phyloP scores from a whole-genome alignment of 1,284 basidiomycete genomes.

The Cutaneotrichosporon dermatis region DNA sequence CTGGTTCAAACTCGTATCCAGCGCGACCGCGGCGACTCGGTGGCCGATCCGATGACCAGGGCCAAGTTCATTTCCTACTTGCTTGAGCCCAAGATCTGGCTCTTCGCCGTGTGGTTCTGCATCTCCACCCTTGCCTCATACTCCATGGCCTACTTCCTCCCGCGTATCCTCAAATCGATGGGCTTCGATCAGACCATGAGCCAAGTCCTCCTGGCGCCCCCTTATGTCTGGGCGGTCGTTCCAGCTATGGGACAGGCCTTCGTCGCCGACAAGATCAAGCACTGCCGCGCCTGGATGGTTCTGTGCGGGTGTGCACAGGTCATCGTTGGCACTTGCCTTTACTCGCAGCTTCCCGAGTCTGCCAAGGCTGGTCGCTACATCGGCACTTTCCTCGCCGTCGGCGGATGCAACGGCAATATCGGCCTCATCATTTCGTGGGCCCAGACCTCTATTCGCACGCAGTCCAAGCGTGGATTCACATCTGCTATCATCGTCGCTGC shows the following conservation, averaged over 20 bases:
- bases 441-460: constrained; percentile 48
- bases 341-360: constrained; percentile 6
- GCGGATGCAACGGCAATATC: constrained; percentile 36
- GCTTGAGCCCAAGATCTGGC: constrained; percentile 49
- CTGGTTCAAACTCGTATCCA: constrained; percentile 49
- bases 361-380: constrained; percentile 41
- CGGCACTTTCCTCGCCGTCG: constrained; percentile 49
- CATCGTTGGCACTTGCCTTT: constrained; percentile 11
- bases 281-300: constrained; percentile 7
- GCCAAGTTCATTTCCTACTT: constrained; percentile 43
- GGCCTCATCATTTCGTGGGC: constrained; percentile 40
- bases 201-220: constrained; percentile 47
- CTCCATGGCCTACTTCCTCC: constrained; percentile 45
- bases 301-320: constrained; percentile 1
- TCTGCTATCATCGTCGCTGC: constrained; percentile 47
- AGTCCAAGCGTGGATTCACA: constrained; percentile 46
- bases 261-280: constrained; percentile 38
- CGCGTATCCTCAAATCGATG: constrained; percentile 43
- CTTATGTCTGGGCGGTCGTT: constrained; percentile 44
- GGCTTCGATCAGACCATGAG: constrained; percentile 40
- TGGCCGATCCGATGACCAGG: constrained; percentile 44
- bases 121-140: constrained; percentile 21
- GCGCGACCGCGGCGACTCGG: constrained; percentile 50
- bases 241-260: constrained; percentile 42
- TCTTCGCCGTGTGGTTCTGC: constrained; percentile 48